Evolutionary conservation across 257 asterid genomes (phyloP), one percentile per base, ranked within the genome.

Genomic region (Solanum verrucosum): DNA sequence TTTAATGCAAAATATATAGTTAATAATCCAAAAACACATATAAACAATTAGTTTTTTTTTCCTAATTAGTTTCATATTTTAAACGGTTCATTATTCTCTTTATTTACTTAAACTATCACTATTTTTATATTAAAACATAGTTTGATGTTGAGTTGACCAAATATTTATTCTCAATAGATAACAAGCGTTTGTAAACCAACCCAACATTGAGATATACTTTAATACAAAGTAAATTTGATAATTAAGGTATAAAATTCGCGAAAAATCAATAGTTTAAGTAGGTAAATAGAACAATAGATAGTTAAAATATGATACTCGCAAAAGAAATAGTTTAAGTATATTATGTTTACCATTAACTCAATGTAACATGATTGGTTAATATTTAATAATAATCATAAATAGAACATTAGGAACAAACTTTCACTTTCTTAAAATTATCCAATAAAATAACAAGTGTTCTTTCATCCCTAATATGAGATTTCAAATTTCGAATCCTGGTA

Each of bases 401-500:
- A 71, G 8, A 18, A 18, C n/a, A 33, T 72, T 9, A 72, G 15
- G 7, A 70, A 18, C 38, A 70, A 70, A 70, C 21, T 3, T 34
- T 70, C 2, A 68, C 9, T 27, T 67, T 67, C 14, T 68, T 12
- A 27, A 27, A 68, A 27, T 7, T 29, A 34, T 15, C 38, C 74
- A 0, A 72, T 18, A 34, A 72, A 72, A 18, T 0, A 3, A 31
- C 23, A 72, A 71, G 4, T 7, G 5, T 31, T 7, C 6, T 71
- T 16, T 31, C 6, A 1, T 7, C 25, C 25, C 0, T 8, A 18
- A 33, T 72, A 0, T 18, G 2, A 34, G 3, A 0, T 7, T 4
- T 71, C 9, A 0, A 10, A 0, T 13, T 7, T 3, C 13, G 2
- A 70, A 3, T 14, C 1, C 0, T 70, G 3, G 2, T 68, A 6